Conservation (phyloP, 2,329 filamentous ascomycete species). For the Aspergillus carbonarius region DNA sequence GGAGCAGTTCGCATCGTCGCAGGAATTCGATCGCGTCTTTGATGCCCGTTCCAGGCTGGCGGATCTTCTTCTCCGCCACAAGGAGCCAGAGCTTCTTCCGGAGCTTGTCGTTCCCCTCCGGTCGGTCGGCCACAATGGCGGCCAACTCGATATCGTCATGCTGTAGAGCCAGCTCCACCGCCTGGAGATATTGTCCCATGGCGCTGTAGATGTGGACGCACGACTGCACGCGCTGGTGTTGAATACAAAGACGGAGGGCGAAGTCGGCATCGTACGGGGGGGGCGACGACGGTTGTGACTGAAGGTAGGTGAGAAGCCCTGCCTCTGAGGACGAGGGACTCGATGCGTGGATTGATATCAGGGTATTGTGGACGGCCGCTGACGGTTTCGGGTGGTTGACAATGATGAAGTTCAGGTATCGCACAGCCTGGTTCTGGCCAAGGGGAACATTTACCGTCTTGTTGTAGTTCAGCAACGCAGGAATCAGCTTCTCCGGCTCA, state of each 20-base stretch:
- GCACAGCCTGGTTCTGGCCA: conserved; percentile 81
- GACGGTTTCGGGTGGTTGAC: conserved; percentile 73
- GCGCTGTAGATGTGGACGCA: conserved; percentile 97
- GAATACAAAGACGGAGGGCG: conserved; percentile 90
- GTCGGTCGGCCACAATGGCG: conserved; percentile 79
- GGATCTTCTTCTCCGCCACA: conserved; percentile 91
- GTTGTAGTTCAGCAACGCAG: conserved; percentile 91
- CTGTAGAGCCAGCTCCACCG: conserved; percentile 86
- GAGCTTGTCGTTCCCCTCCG: conserved; percentile 72
- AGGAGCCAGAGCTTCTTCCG: conserved; percentile 95
- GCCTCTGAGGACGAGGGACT: conserved; percentile 80
- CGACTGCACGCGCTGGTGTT: conserved; percentile 86
- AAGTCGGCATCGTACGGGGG: conserved; percentile 94
- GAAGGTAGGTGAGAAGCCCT: conserved; percentile 81
- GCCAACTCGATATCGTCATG: conserved; percentile 89
- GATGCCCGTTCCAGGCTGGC: conserved; percentile 75
- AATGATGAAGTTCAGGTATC: conserved; percentile 91
- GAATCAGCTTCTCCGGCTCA: conserved; percentile 83
- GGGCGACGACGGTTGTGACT: conserved; percentile 81
- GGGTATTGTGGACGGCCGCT: conserved; percentile 92
- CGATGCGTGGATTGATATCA: conserved; percentile 93
- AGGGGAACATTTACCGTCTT: conserved; percentile 66
- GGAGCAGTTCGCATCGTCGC: conserved; percentile 83
- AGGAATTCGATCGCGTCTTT: conserved; percentile 92
- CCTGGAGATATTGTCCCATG: conserved; percentile 92